Evolutionary conservation across 2,329 filamentous ascomycete genomes (phyloP).

Genomic region (Lojkania enalia): DNA sequence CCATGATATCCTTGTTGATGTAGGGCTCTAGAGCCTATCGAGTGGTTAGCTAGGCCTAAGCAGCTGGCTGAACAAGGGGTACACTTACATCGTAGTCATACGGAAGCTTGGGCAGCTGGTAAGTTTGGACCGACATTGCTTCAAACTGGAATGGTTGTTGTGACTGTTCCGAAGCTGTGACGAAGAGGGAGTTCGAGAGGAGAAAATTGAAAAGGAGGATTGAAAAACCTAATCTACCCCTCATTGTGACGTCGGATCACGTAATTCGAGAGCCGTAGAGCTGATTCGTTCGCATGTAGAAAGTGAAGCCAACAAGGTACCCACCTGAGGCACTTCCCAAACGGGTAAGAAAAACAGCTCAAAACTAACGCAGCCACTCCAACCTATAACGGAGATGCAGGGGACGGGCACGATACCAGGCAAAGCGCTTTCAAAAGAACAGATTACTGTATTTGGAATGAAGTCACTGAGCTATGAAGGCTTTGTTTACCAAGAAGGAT

Average conservation of each 20-base stretch:
- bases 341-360: not conserved
- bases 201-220: slow-evolving; percentile 19
- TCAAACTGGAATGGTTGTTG: slow-evolving; percentile 38
- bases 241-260: slow-evolving; percentile 28
- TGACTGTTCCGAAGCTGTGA: slow-evolving; percentile 33
- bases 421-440: not conserved
- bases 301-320: slow-evolving; percentile 37
- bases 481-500: too few species aligned
- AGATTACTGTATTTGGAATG: not conserved
- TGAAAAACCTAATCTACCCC: slow-evolving; percentile 19
- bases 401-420: too few species aligned
- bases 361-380: too few species aligned
- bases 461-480: too few species aligned
- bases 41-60: not conserved
- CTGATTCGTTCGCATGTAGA: slow-evolving; percentile 19
- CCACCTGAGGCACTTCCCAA: slow-evolving; percentile 11
- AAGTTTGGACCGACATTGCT: slow-evolving; percentile 49
- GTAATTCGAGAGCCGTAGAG: slow-evolving; percentile 4
- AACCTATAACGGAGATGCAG: too few species aligned
- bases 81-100: slow-evolving; percentile 70
- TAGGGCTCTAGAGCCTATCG: slow-evolving; percentile 68
- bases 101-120: slow-evolving; percentile 66
- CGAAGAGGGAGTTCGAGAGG: slow-evolving; percentile 11
- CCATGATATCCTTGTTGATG: slow-evolving; percentile 80
- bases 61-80: not conserved